phyloP scores from a whole-genome alignment of 345 rosid genomes.

The Pelargonium nanum region DNA sequence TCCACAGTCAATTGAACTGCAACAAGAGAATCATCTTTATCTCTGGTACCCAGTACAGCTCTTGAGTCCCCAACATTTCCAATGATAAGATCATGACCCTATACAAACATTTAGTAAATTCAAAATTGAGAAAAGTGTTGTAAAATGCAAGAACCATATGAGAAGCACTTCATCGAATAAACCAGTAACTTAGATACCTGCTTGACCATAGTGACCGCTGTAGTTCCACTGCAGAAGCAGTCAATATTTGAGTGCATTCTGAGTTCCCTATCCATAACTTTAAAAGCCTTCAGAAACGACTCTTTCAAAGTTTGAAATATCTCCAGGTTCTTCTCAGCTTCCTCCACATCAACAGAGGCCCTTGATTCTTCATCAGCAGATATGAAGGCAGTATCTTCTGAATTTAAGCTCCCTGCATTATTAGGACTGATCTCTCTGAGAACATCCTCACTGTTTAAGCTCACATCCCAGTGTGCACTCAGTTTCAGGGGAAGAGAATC shows the following conservation, averaged over 20 bases:
- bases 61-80: slow-evolving; percentile 96
- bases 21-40: slow-evolving; percentile 47
- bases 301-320: slow-evolving; percentile 59
- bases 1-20: slow-evolving; percentile 95
- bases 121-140: not conserved
- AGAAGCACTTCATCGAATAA: not conserved
- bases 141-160: not conserved
- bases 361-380: slow-evolving; percentile 63
- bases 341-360: slow-evolving; percentile 37
- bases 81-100: slow-evolving; percentile 73
- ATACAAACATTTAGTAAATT: not conserved
- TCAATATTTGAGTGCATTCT: slow-evolving; percentile 60
- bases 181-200: slow-evolving; percentile 35
- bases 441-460: slow-evolving; percentile 41
- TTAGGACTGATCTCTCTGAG: slow-evolving; percentile 36
- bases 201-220: slow-evolving; percentile 89
- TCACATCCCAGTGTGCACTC: slow-evolving; percentile 73
- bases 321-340: slow-evolving; percentile 39
- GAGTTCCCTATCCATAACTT: slow-evolving; percentile 89
- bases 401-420: slow-evolving; percentile 37
- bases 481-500: slow-evolving; percentile 82
- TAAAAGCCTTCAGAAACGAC: slow-evolving; percentile 83
- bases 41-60: slow-evolving; percentile 78
- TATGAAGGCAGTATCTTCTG: slow-evolving; percentile 46
- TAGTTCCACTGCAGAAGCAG: slow-evolving; percentile 96